Evolutionary conservation across 2,329 filamentous ascomycete species (phyloP).

Genomic region (Claviceps sp.): DNA sequence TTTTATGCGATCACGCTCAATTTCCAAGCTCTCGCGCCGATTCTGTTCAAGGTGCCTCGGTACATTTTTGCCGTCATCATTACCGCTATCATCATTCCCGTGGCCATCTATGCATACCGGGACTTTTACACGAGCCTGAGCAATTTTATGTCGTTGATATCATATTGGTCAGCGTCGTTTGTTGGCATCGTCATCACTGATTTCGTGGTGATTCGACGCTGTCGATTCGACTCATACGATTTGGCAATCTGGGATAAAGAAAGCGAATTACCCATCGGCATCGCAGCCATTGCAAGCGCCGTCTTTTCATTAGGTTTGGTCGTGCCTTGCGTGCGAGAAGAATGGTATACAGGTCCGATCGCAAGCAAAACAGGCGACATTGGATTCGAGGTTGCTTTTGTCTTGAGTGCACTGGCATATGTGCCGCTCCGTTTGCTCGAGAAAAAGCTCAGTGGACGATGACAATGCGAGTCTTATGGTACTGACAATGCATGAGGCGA

Average conservation of each 20-base stretch:
- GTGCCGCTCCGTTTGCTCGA: constrained; percentile 33
- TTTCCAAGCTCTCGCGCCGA: constrained; percentile 48
- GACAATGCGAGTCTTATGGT: neutral
- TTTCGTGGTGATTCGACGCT: constrained; percentile 33
- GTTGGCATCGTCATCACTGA: constrained; percentile 35
- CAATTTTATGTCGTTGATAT: constrained; percentile 43
- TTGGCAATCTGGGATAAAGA: constrained; percentile 34
- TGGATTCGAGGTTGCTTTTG: constrained; percentile 51
- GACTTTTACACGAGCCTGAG: constrained; percentile 44
- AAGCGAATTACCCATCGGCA: constrained; percentile 28
- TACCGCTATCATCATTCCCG: constrained; percentile 45
- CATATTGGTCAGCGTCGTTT: constrained; percentile 45
- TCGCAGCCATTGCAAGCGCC: constrained; percentile 33
- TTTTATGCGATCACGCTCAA: constrained; percentile 52
- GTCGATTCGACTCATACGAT: constrained; percentile 31
- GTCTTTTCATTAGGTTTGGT: constrained; percentile 35
- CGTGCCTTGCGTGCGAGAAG: constrained; percentile 46
- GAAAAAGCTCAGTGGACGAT: constrained; percentile 16
- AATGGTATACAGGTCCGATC: constrained; percentile 48
- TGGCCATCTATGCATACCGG: constrained; percentile 39
- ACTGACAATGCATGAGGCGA: neutral
- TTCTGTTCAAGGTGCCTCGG: constrained; percentile 40
- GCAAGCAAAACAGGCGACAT: constrained; percentile 48
- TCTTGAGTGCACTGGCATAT: constrained; percentile 33
- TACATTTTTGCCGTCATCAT: constrained; percentile 43